Base-by-base conservation (phyloP, 2,329 filamentous ascomycete genomes). In the Colletotrichum sp. region DNA sequence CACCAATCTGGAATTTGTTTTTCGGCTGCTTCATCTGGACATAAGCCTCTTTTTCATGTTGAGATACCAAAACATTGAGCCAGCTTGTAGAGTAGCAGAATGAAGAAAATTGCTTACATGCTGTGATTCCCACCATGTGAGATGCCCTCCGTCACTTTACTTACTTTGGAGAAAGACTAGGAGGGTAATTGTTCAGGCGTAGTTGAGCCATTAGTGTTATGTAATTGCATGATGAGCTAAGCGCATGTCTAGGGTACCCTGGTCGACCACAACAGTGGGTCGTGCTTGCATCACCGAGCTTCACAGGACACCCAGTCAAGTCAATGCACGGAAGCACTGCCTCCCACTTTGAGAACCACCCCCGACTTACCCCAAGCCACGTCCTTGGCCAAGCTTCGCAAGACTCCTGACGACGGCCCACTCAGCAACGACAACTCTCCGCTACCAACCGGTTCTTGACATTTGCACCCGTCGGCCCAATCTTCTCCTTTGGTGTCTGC, bases 261-360 rank as follows among this genome's bases (percentile, higher is more conserved):
- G 25, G 65, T 22, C 18, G 60, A 18, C 43, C 43, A 22, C 48
- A 13, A 25, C 9, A 65, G 65, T 69, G 74, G 74, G 22, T 34
- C 74, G 36, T 27, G 55, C 65, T 61, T 65, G 58, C 74, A 74
- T 76, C 74, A 76, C 74, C 58, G 74, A 74, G 74, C 74, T 55
- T 70, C 67, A 70, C 67, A 70, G 67, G 67, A 43, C 43, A 68
- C 55, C 67, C 72, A 66, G 62, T 52, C 73, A 52, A 62, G 72
- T 75, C 69, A 32, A 67, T 70, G 71, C 70, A 64, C 73, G 72
- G 58, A 70, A 65, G 69, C 72, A 75, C 72, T n/a, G 62, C 73
- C 69, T 72, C 69, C 72, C 72, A 75, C 60, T 52, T 70, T 16
- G 27, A 68, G 36, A 66, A 66, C 62, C 62, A 69, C 39, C 36